Evolutionary conservation across 2,329 filamentous ascomycete species (phyloP).

Genomic region (Cordyceps fumosorosea): DNA sequence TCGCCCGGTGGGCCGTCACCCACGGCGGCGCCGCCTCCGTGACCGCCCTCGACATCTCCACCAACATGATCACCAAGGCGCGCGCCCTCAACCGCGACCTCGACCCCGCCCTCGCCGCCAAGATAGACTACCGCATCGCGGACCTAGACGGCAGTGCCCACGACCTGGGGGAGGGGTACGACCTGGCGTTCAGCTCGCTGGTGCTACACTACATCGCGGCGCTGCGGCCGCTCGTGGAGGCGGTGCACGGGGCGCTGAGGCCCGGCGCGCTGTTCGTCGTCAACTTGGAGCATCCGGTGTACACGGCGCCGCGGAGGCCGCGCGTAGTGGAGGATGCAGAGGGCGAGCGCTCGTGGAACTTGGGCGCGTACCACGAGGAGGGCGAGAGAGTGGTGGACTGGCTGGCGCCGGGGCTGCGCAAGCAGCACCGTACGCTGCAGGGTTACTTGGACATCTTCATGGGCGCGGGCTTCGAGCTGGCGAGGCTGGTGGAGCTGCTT

Average conservation of each 20-base stretch:
- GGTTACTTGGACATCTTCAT: slow-evolving; percentile 34
- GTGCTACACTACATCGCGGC: slow-evolving; percentile 34
- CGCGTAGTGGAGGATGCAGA: slow-evolving; percentile 24
- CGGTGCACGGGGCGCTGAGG: slow-evolving; percentile 27
- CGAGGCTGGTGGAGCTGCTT: slow-evolving; percentile 33
- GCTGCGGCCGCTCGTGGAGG: slow-evolving; percentile 24
- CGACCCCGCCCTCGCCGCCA: slow-evolving; percentile 16
- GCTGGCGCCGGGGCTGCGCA: slow-evolving; percentile 35
- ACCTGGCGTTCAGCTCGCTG: slow-evolving; percentile 35
- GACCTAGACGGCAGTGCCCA: slow-evolving; percentile 24
- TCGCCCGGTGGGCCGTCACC: slow-evolving; percentile 35
- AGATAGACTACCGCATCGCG: slow-evolving; percentile 25
- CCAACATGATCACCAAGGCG: slow-evolving; percentile 37
- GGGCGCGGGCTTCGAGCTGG: slow-evolving; percentile 30
- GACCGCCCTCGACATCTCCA: slow-evolving; percentile 34
- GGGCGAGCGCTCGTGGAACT: slow-evolving; percentile 32
- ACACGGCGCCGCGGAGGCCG: slow-evolving; percentile 33
- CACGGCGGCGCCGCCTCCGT: slow-evolving; percentile 31
- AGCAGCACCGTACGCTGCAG: slow-evolving; percentile 40
- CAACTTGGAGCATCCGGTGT: slow-evolving; percentile 41
- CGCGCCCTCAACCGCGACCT: slow-evolving; percentile 18
- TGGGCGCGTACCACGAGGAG: slow-evolving; percentile 36
- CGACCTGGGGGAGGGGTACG: slow-evolving; percentile 19
- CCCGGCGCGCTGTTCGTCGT: slow-evolving; percentile 34
- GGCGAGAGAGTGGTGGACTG: slow-evolving; percentile 34